Conservation (phyloP, 2,329 filamentous ascomycete genomes). For the Albophoma yamanashiensis region DNA sequence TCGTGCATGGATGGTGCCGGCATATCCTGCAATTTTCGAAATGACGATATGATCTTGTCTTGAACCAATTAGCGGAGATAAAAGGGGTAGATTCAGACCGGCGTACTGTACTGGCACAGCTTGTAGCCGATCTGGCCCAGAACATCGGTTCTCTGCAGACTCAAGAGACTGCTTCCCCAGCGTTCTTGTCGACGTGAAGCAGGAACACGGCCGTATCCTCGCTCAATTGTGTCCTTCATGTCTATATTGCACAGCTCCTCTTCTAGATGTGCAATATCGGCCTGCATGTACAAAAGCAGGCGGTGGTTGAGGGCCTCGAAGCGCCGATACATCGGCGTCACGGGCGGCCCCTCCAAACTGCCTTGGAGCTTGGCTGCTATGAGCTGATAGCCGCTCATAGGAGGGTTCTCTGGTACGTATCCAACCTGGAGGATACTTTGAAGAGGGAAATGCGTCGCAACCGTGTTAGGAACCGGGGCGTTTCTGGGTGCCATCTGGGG, state of each 20-base stretch:
- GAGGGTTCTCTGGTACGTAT: conserved; percentile 17
- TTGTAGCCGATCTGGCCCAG: conserved; percentile 55
- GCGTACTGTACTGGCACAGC: conserved; percentile 56
- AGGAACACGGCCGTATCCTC: conserved; percentile 34
- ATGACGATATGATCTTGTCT: conserved; percentile 52
- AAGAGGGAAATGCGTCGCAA: background rate
- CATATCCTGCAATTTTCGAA: conserved; percentile 39
- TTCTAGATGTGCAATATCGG: conserved; percentile 73
- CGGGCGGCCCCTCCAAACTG: conserved; percentile 11
- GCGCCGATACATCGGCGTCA: conserved; percentile 64
- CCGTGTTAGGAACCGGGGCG: background rate
- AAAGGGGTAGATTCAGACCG: background rate
- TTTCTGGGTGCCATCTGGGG: background rate
- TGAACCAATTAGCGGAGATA: conserved; percentile 4
- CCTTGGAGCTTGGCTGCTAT: conserved; percentile 42
- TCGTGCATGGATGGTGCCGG: conserved; percentile 38
- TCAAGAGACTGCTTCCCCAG: conserved; percentile 42
- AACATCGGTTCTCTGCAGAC: conserved; percentile 49
- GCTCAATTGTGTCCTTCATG: conserved; percentile 37
- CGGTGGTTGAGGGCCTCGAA: conserved; percentile 79
- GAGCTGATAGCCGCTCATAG: conserved; percentile 50
- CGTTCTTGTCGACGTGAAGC: conserved; percentile 50
- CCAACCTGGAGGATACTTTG: background rate
- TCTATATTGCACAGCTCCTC: conserved; percentile 65
- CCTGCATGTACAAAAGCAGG: conserved; percentile 71